Percentiles rank a stretch among this genome's conserved stretches.
These are phyloP conservation scores for Hypoxylon cercidicola DNA, from an alignment of 495 filamentous ascomycete species.

Conservation along the genomic window DNA sequence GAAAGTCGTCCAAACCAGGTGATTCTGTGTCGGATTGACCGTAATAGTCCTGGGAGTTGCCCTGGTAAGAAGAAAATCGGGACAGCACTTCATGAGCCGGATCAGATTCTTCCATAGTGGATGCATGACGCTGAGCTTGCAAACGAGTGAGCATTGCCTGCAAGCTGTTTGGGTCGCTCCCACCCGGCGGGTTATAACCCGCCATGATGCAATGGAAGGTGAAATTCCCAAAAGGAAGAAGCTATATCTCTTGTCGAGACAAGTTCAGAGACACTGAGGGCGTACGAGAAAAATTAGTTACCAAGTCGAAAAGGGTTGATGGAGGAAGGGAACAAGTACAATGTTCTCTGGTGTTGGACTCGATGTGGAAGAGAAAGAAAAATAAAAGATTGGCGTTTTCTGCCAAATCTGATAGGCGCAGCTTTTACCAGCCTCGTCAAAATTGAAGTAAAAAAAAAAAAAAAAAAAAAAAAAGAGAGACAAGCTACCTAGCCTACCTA, in stretches of 20 bases:
- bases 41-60: slow-evolving; percentile 51
- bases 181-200: slow-evolving; percentile 55
- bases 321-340: background rate
- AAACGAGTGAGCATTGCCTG: slow-evolving; percentile 47
- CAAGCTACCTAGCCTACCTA: background rate
- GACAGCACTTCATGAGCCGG: slow-evolving; percentile 44
- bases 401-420: slow-evolving; percentile 42
- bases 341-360: background rate
- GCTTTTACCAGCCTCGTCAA: slow-evolving; percentile 38
- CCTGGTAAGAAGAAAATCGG: slow-evolving; percentile 49
- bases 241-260: background rate
- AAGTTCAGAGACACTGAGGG: background rate
- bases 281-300: background rate
- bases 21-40: slow-evolving; percentile 49
- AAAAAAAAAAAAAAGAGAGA: slow-evolving; percentile 17
- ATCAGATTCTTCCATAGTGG: slow-evolving; percentile 30
- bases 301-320: background rate
- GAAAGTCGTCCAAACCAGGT: slow-evolving; percentile 48
- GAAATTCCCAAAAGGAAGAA: slow-evolving; percentile 3
- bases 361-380: slow-evolving; percentile 24
- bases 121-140: slow-evolving; percentile 41
- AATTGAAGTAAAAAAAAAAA: slow-evolving; percentile 35
- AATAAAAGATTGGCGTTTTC: slow-evolving; percentile 32
- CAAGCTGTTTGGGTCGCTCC: slow-evolving; percentile 42
- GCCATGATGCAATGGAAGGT: slow-evolving; percentile 50